A percentile compares a stretch with the other conserved stretches of the same genome.
These are phyloP conservation scores for Hyparrhenia diplandra DNA, from an alignment of 176 grass and related monocot genomes.

Conservation along the genomic window DNA sequence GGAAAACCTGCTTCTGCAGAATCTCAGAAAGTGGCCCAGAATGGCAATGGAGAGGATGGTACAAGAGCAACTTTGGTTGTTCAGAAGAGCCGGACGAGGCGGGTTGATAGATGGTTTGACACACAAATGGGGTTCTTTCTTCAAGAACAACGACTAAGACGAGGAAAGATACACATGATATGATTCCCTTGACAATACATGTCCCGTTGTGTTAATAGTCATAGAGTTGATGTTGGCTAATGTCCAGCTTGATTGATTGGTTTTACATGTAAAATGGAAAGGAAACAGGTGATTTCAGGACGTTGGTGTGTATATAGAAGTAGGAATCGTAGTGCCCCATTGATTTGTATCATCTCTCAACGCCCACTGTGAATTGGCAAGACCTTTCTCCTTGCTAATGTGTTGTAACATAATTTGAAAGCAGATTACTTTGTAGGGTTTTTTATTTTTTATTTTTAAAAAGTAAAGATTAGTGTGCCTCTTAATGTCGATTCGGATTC, in stretches of 20 bases:
- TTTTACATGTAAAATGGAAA: conserved; percentile 56
- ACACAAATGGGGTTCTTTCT: conserved; percentile 73
- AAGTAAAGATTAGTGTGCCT: background rate
- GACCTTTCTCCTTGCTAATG: conserved; percentile 14
- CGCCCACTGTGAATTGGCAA: conserved; percentile 11
- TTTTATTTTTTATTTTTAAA: background rate
- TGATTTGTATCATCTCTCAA: conserved; percentile 33
- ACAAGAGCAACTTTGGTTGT: conserved; percentile 89
- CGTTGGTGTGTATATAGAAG: conserved; percentile 42
- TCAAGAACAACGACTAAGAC: conserved; percentile 70
- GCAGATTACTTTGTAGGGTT: background rate
- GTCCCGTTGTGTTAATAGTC: conserved; percentile 33
- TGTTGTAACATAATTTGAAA: background rate
- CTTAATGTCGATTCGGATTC: background rate
- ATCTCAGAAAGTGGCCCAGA: conserved; percentile 39
- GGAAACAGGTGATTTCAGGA: conserved; percentile 26
- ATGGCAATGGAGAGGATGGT: conserved; percentile 40
- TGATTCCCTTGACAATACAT: conserved; percentile 21
- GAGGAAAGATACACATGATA: background rate
- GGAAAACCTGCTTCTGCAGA: conserved; percentile 10
- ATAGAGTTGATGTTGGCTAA: conserved; percentile 17
- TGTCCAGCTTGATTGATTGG: conserved; percentile 25
- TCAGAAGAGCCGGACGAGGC: conserved; percentile 57
- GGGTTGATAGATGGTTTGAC: conserved; percentile 78
- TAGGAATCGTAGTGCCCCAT: conserved; percentile 29